These are phyloP conservation scores for Vachellia pachyceras DNA, from an alignment of 306 rosid genomes.

Conservation along the genomic window DNA sequence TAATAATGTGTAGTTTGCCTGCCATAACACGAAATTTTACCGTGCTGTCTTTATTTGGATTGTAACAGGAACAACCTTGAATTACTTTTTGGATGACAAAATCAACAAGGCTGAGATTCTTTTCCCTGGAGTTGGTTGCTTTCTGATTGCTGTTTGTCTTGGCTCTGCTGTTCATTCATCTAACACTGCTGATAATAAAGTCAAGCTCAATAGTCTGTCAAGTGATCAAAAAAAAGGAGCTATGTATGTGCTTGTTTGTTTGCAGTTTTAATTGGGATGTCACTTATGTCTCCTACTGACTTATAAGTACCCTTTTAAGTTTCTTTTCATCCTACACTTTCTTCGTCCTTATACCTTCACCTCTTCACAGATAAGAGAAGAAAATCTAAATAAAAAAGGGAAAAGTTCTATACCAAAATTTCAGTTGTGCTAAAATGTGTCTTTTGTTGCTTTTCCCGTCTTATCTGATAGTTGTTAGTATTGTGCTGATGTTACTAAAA, in stretches of 20 bases:
- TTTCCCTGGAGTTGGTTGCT: conserved; percentile 93
- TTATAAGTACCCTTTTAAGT: neutral
- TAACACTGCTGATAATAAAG: conserved; percentile 77
- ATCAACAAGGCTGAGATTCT: conserved; percentile 84
- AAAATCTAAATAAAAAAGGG: neutral
- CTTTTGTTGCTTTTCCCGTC: neutral
- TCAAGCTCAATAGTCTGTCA: conserved; percentile 57
- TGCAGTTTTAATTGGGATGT: neutral
- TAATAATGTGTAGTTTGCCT: conserved; percentile 22
- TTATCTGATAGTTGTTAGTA: neutral
- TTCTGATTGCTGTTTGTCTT: conserved; percentile 83
- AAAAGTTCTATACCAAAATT: neutral
- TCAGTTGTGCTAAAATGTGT: neutral
- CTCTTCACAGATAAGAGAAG: neutral
- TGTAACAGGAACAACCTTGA: conserved; percentile 80
- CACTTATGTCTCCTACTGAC: neutral
- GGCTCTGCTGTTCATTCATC: conserved; percentile 90
- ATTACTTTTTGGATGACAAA: conserved; percentile 83
- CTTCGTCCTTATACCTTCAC: neutral
- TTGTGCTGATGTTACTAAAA: conserved; percentile 27
- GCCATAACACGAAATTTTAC: conserved; percentile 15
- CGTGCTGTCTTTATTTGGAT: conserved; percentile 1
- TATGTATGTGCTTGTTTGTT: conserved; percentile 52
- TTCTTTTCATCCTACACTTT: neutral
- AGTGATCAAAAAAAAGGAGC: conserved; percentile 40